phyloP scores from a whole-genome alignment of 495 filamentous ascomycete genomes.

The Aspergillus wentii region DNA sequence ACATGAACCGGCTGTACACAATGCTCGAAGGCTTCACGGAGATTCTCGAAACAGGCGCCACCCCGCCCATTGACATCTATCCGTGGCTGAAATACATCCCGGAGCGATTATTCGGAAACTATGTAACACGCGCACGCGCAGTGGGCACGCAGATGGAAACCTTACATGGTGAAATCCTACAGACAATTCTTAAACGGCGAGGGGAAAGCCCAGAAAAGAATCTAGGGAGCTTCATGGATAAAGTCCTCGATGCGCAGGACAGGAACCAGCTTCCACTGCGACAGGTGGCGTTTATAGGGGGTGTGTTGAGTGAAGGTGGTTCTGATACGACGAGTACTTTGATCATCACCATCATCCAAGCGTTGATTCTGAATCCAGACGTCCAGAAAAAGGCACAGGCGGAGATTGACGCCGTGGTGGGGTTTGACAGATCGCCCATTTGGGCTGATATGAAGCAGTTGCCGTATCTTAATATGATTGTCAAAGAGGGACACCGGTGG shows the following conservation, averaged over 20 bases:
- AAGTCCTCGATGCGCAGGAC: slow-evolving; percentile 28
- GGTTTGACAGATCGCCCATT: slow-evolving; percentile 23
- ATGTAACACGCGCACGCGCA: slow-evolving; percentile 24
- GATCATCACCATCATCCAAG: slow-evolving; percentile 31
- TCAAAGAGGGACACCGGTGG: slow-evolving; percentile 40
- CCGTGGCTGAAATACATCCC: slow-evolving; percentile 36
- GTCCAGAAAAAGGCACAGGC: slow-evolving; percentile 29
- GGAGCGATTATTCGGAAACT: slow-evolving; percentile 31
- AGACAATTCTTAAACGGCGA: no score
- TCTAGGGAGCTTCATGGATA: slow-evolving; percentile 41
- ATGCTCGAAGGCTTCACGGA: slow-evolving; percentile 38
- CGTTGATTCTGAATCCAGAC: slow-evolving; percentile 31
- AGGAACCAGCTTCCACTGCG: slow-evolving; percentile 14
- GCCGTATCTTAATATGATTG: slow-evolving; percentile 33
- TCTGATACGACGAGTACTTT: slow-evolving; percentile 34
- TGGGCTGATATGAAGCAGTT: slow-evolving; percentile 31
- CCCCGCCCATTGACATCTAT: slow-evolving; percentile 44
- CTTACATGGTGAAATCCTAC: slow-evolving; percentile 18
- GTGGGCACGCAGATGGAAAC: slow-evolving; percentile 32
- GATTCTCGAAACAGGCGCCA: slow-evolving; percentile 38
- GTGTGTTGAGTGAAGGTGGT: slow-evolving; percentile 36
- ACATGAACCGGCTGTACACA: slow-evolving; percentile 29
- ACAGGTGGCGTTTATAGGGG: slow-evolving; percentile 26
- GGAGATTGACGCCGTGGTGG: slow-evolving; percentile 27
- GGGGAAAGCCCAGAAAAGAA: slow-evolving; percentile 7